Base-by-base conservation (phyloP, 768 basidiomycete genomes). In the Astraeus odoratus region DNA sequence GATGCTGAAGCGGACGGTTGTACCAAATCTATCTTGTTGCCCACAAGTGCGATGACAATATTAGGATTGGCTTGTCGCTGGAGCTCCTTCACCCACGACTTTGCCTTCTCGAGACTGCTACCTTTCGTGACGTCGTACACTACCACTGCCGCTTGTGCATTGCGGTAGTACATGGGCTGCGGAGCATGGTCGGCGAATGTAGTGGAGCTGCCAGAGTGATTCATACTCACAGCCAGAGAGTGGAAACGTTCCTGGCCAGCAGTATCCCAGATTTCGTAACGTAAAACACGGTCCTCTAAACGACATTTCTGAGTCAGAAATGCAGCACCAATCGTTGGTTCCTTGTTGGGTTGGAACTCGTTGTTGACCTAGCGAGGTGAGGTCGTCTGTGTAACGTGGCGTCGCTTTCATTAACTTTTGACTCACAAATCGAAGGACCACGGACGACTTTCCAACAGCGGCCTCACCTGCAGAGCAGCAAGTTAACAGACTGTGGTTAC, bases 81-180 rank as follows among this genome's bases (percentile, higher is more conserved):
- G 19, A 99, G 76, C 67, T 99, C 96, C 71, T 96, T 97, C 47
- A 99, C 93, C 96, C 96, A 99, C 24, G 94, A 92, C 73, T 98
- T 97, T 44, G 96, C 96, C 66, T 98, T 98, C 66, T 98, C 95
- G 47, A 99, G 75, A 58, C 92, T 95, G 46, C 86, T 78, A 36
- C 90, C 87, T 67, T 97, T 96, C 40, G 95, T 98, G 45, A 98
- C 83, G 63, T 98, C 96, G 65, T 97, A 98, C 16, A 98, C 95
- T 8, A 99, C 96, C 33, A 98, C 93, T 25, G 95, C 95, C 3
- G 95, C 94, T 64, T 94, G 90, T 7, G 95, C 92, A 58, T 98
- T 97, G 58, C 96, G 88, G 66, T 96, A 97, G 65, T 96, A 96
- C 95, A 98, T 98, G 37, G 96, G 95, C 87, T 90, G 49, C 16